Evolutionary conservation across 2,329 filamentous ascomycete genomes (phyloP).

Genomic region (Aciculosporium take): DNA sequence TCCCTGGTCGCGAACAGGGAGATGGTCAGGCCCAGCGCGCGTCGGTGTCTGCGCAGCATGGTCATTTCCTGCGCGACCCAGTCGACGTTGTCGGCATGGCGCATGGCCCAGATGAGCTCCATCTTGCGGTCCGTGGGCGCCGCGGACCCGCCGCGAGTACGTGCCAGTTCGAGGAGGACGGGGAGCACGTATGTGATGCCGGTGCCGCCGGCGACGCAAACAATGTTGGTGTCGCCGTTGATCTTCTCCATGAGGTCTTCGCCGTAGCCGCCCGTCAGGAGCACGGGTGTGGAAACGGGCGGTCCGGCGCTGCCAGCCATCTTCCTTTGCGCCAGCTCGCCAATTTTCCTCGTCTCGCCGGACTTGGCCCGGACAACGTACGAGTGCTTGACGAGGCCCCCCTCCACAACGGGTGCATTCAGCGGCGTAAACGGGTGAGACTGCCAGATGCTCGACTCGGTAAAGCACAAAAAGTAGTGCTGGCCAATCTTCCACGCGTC

Average conservation of each 20-base stretch:
- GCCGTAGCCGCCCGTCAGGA: constrained; percentile 52
- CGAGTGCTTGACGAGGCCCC: constrained; percentile 31
- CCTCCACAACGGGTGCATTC: constrained; percentile 31
- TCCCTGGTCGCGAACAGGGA: constrained; percentile 47
- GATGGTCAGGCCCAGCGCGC: constrained; percentile 32
- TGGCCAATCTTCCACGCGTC: constrained; percentile 51
- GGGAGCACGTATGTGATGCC: constrained; percentile 27
- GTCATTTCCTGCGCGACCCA: constrained; percentile 47
- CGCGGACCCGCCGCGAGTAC: constrained; percentile 28
- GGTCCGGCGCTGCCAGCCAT: constrained; percentile 13
- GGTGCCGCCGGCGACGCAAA: constrained; percentile 27
- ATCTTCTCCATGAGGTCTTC: constrained; percentile 30
- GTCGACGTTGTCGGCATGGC: constrained; percentile 35
- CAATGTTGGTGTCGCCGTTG: constrained; percentile 24
- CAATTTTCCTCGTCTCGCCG: constrained; percentile 45
- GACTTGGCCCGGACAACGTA: constrained; percentile 44
- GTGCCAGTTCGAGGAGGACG: constrained; percentile 19
- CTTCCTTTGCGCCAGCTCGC: constrained; percentile 27
- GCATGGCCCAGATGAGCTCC: constrained; percentile 52
- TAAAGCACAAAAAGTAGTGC: constrained; percentile 59
- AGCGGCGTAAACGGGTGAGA: constrained; percentile 57
- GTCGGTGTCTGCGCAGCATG: constrained; percentile 23
- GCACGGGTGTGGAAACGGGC: constrained; percentile 32
- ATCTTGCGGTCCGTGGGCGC: constrained; percentile 33
- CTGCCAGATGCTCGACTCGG: constrained; percentile 54